phyloP scores from a whole-genome alignment of 2,329 filamentous ascomycete genomes.

The Thelonectria discophora region DNA sequence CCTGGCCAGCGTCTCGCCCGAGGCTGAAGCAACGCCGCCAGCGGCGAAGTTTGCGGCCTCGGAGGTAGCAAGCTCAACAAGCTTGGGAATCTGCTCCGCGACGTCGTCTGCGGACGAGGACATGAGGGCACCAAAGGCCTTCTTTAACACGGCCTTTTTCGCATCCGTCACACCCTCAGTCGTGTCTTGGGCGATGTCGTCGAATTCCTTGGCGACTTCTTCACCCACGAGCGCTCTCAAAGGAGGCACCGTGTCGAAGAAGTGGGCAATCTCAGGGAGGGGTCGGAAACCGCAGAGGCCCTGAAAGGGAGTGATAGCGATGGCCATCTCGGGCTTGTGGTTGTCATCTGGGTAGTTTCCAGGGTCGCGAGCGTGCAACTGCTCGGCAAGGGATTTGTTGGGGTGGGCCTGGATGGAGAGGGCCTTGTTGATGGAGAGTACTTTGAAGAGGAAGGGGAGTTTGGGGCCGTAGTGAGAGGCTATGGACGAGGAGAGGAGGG shows the following conservation, averaged over 20 bases:
- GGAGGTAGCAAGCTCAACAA: slow-evolving; percentile 75
- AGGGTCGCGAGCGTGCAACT: slow-evolving; percentile 84
- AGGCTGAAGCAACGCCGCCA: slow-evolving; percentile 72
- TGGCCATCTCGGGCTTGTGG: slow-evolving; percentile 99
- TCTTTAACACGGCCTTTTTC: slow-evolving; percentile 83
- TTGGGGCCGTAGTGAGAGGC: slow-evolving; percentile 79
- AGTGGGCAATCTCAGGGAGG: slow-evolving; percentile 84
- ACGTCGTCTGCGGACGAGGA: slow-evolving; percentile 71
- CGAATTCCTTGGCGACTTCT: slow-evolving; percentile 65
- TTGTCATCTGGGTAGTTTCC: slow-evolving; percentile 99
- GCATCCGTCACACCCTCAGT: slow-evolving; percentile 54
- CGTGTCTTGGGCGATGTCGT: slow-evolving; percentile 56
- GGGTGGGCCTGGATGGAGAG: slow-evolving; percentile 97
- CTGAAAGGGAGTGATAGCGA: slow-evolving; percentile 95
- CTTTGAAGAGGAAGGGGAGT: slow-evolving; percentile 97
- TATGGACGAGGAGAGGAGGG: slow-evolving; percentile 79
- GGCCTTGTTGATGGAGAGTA: slow-evolving; percentile 94
- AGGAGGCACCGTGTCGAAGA: slow-evolving; percentile 68
- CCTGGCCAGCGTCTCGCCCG: slow-evolving; percentile 75
- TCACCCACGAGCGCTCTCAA: slow-evolving; percentile 74
- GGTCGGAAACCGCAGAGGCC: slow-evolving; percentile 96
- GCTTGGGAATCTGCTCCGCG: slow-evolving; percentile 66
- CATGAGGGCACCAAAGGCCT: slow-evolving; percentile 83
- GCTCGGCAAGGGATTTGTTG: slow-evolving; percentile 89
- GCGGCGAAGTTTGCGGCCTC: slow-evolving; percentile 79